Conservation (phyloP, 257 asterid species). For the Solanum habrochaites region DNA sequence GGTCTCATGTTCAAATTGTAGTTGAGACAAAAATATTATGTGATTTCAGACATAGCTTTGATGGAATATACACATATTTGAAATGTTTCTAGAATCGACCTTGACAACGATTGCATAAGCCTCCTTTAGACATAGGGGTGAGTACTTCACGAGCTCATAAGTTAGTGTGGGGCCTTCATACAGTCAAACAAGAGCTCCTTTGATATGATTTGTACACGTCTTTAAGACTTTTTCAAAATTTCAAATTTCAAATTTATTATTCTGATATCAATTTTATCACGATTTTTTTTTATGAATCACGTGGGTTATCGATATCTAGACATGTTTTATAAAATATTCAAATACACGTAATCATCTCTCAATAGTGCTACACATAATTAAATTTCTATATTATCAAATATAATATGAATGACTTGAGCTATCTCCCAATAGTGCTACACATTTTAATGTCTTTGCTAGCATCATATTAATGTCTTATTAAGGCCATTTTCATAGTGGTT, state of each 20-base stretch:
- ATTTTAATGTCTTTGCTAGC: neutral
- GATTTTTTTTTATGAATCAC: neutral
- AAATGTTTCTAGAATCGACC: too few relatives aligned
- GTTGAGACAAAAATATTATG: neutral
- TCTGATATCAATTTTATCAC: neutral
- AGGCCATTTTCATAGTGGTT: too few relatives aligned
- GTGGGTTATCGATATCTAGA: neutral
- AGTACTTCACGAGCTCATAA: neutral
- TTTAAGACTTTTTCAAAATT: neutral
- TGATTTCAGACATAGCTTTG: neutral
- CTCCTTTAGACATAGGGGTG: neutral
- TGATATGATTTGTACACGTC: neutral
- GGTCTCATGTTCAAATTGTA: neutral
- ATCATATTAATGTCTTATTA: too few relatives aligned
- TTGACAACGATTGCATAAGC: neutral
- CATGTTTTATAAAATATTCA: neutral
- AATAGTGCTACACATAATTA: too few relatives aligned
- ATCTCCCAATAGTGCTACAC: neutral
- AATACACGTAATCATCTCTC: neutral
- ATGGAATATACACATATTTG: neutral
- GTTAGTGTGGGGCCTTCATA: neutral
- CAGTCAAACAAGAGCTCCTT: neutral
- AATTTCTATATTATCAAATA: neutral
- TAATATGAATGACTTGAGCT: too few relatives aligned
- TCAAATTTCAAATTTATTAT: neutral